Conservation (phyloP, 306 rosid genomes). For the Lupinus albus region DNA sequence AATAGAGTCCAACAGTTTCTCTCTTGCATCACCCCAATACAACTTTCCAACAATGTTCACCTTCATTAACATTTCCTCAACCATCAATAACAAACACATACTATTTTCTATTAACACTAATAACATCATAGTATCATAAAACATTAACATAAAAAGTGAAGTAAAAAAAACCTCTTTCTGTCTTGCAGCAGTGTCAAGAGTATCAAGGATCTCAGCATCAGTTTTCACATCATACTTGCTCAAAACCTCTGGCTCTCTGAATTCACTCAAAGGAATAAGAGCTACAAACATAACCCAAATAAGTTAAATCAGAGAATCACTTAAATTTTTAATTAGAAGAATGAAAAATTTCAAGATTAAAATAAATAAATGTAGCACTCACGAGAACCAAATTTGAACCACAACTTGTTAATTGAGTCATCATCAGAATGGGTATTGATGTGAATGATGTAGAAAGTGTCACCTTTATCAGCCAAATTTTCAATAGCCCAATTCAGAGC, state of each 20-base stretch:
- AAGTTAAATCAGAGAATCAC: background rate
- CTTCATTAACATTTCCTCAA: slow-evolving; percentile 35
- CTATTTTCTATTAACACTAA: no score
- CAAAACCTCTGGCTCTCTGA: slow-evolving; percentile 58
- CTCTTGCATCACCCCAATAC: slow-evolving; percentile 95
- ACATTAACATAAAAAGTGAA: no score
- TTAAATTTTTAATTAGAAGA: background rate
- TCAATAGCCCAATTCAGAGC: slow-evolving; percentile 85
- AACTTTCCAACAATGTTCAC: slow-evolving; percentile 60
- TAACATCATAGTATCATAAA: no score
- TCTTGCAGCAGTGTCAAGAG: slow-evolving; percentile 65
- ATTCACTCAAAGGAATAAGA: slow-evolving; percentile 71
- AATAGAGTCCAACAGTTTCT: slow-evolving; percentile 72
- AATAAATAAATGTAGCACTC: slow-evolving; percentile 24
- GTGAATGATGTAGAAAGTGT: slow-evolving; percentile 69
- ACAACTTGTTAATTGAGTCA: slow-evolving; percentile 51
- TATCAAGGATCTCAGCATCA: slow-evolving; percentile 76
- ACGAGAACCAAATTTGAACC: slow-evolving; percentile 77
- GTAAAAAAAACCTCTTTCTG: slow-evolving; percentile 65
- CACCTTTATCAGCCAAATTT: slow-evolving; percentile 80
- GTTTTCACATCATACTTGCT: slow-evolving; percentile 52
- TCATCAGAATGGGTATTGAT: slow-evolving; percentile 50
- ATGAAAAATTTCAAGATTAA: no score
- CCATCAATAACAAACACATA: no score
- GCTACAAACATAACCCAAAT: slow-evolving; percentile 48